These are phyloP conservation scores for Fragaria iinumae DNA, from an alignment of 306 rosid genomes.

Conservation along the genomic window DNA sequence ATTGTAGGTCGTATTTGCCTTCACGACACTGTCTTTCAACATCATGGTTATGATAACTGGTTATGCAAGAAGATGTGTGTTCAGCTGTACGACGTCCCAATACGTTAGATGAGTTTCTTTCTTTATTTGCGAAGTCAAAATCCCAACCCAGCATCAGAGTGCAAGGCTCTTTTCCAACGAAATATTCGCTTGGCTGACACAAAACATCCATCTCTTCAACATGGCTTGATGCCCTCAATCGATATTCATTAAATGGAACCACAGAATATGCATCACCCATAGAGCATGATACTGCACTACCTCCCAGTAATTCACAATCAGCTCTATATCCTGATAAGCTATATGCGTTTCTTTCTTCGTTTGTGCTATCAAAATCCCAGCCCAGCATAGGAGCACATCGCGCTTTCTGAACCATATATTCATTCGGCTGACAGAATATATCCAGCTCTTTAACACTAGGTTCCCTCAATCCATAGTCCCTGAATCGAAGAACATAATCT, in stretches of 20 bases:
- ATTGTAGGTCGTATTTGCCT: slow-evolving; percentile 31
- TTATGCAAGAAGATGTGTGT: slow-evolving; percentile 20
- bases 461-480: slow-evolving; percentile 29
- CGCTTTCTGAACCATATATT: slow-evolving; percentile 26
- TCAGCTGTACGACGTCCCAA: slow-evolving; percentile 27
- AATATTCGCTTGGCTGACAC: slow-evolving; percentile 21
- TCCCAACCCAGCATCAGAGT: slow-evolving; percentile 50
- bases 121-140: slow-evolving; percentile 23
- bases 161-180: slow-evolving; percentile 31
- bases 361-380: slow-evolving; percentile 29
- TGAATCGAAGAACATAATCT: slow-evolving; percentile 28
- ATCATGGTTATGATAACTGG: slow-evolving; percentile 35
- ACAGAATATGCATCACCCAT: slow-evolving; percentile 24
- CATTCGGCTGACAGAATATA: slow-evolving; percentile 24
- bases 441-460: slow-evolving; percentile 35
- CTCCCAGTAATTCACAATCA: slow-evolving; percentile 7
- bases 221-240: slow-evolving; percentile 23
- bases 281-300: slow-evolving; percentile 21
- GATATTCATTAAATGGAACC: slow-evolving; percentile 34
- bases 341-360: slow-evolving; percentile 27
- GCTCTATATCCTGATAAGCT: slow-evolving; percentile 30
- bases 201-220: slow-evolving; percentile 33
- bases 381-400: slow-evolving; percentile 44
- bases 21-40: slow-evolving; percentile 33
- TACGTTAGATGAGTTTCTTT: slow-evolving; percentile 29